Percentiles rank a stretch among this genome's conserved stretches.
Conservation (phyloP, 2,329 filamentous ascomycete genomes). For the Neurospora sp. region DNA sequence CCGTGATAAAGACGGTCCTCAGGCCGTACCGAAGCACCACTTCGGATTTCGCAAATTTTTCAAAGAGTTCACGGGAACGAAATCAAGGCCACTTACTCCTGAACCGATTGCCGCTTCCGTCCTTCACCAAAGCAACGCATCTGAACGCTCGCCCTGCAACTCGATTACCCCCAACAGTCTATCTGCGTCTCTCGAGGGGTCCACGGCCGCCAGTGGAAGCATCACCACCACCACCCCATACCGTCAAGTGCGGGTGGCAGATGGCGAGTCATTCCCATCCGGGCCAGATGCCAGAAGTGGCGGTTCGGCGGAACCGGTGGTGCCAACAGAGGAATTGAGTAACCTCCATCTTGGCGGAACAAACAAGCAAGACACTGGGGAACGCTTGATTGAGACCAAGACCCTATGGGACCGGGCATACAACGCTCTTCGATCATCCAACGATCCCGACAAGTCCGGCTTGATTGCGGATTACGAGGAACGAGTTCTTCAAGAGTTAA, state of each 20-base stretch:
- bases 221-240: not conserved
- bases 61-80: not conserved
- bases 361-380: fast-evolving
- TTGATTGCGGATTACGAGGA: slow-evolving; percentile 19
- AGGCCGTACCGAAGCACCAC: not conserved
- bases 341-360: not conserved
- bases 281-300: too few relatives aligned
- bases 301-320: not conserved
- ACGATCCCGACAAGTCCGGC: not conserved
- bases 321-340: not conserved
- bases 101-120: not conserved
- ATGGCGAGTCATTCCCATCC: not conserved
- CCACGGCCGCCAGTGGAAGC: not conserved
- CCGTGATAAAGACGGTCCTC: not conserved
- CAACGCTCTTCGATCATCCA: slow-evolving; percentile 12
- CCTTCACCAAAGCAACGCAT: not conserved
- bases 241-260: not conserved
- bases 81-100: not conserved
- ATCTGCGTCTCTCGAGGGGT: not conserved
- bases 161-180: not conserved
- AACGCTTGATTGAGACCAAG: not conserved
- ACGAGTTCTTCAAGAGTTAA: slow-evolving; percentile 9
- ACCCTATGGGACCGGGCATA: slow-evolving; percentile 22
- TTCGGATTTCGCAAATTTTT: not conserved
- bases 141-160: not conserved